These are phyloP conservation scores for Clitopilus passeckerianus DNA, from an alignment of 768 basidiomycete species.

Conservation along the genomic window DNA sequence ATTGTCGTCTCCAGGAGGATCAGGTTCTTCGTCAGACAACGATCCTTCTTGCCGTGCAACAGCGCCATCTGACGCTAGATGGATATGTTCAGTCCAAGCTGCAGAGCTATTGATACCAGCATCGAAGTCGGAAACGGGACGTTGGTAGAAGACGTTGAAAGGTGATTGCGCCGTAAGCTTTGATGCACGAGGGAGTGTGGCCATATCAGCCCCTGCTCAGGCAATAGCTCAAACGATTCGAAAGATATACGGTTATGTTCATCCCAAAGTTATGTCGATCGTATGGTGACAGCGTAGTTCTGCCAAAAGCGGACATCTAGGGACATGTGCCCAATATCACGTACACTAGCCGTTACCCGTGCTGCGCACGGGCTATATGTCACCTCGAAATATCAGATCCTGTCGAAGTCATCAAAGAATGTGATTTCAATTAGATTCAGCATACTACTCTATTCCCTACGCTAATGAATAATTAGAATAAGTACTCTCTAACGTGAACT, in stretches of 20 bases:
- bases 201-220: conserved; percentile 5
- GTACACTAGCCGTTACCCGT: too few relatives aligned
- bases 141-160: conserved; percentile 9
- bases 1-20: conserved; percentile 12
- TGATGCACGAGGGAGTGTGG: conserved; percentile 13
- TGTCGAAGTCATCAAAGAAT: too few relatives aligned
- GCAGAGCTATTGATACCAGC: conserved; percentile 72
- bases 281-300: not conserved
- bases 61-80: conserved; percentile 20
- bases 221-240: not conserved
- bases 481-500: too few relatives aligned
- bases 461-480: too few relatives aligned
- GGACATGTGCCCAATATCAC: not conserved
- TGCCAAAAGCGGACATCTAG: not conserved
- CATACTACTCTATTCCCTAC: too few relatives aligned
- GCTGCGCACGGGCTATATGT: too few relatives aligned
- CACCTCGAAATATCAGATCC: too few relatives aligned
- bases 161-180: conserved; percentile 7
- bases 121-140: conserved; percentile 55
- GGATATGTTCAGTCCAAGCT: conserved; percentile 69
- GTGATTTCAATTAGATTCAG: too few relatives aligned
- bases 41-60: conserved; percentile 25
- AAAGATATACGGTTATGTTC: not conserved
- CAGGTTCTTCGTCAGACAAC: conserved; percentile 50
- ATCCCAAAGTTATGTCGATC: not conserved